Evolutionary conservation across 192 early-diverging fungal species (phyloP).

Genomic region (Coemansia sp.): DNA sequence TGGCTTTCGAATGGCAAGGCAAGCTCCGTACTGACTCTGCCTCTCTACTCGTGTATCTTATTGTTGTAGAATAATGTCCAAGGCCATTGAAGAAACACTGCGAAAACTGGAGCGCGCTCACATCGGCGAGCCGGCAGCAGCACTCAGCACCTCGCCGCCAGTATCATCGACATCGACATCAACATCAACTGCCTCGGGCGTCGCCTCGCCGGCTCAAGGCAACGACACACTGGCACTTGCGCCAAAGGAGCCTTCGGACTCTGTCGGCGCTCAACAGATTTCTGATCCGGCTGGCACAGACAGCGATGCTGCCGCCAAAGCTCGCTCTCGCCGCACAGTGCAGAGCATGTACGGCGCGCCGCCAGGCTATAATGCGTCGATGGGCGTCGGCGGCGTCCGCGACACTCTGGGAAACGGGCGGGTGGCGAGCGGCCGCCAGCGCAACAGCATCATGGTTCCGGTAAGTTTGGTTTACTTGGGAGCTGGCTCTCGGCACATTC

Average conservation of each 20-base stretch:
- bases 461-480: conserved; percentile 23
- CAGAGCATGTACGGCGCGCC: conserved; percentile 57
- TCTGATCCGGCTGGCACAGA: conserved; percentile 5
- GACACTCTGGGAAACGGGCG: conserved; percentile 42
- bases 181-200: conserved; percentile 30
- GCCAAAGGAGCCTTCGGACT: conserved; percentile 8
- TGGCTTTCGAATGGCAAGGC: neutral
- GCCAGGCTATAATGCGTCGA: conserved; percentile 51
- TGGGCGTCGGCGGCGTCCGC: conserved; percentile 50
- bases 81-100: conserved; percentile 51
- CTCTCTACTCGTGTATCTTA: neutral
- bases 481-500: neutral
- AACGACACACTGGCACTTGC: conserved; percentile 4
- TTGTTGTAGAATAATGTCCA: conserved; percentile 50
- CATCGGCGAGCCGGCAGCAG: conserved; percentile 22
- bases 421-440: conserved; percentile 50
- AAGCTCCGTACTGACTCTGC: neutral
- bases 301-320: conserved; percentile 14
- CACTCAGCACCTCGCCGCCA: conserved; percentile 20
- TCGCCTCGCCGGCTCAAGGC: conserved; percentile 21
- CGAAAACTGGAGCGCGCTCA: conserved; percentile 44
- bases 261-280: neutral
- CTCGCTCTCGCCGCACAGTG: conserved; percentile 39
- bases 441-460: conserved; percentile 56
- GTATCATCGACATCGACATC: conserved; percentile 14